Evolutionary conservation across 1,284 basidiomycete genomes (phyloP), one percentile per base, ranked within the genome.

Genomic region (Cryptococcus sp.): DNA sequence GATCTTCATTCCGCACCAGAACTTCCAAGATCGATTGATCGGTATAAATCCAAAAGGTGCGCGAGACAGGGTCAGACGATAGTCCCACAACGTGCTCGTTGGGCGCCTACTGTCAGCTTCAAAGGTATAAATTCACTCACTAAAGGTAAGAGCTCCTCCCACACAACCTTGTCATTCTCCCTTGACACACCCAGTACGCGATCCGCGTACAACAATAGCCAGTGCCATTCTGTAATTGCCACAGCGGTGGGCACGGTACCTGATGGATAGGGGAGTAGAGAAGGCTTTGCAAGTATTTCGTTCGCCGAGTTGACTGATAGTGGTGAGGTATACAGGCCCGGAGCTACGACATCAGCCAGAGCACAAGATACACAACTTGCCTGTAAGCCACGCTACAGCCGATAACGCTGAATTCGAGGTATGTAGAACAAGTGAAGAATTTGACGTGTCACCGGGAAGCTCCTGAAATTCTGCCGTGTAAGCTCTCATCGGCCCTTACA

Each of bases 11-110:
- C 11, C 83, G 83, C 17, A 93, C 83, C 16, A 89, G 85, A 19
- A 99, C 80, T 72, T 99, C 96, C 68, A 92, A 93, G 46, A 99
- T 84, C 0, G 91, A 89, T 58, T 87, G 84, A 65, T 92, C 87
- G 0, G 95, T 94, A 74, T 90, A 96, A 2, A 96, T 84, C 96
- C 96, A 99, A 69, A 89, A 95, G 4, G 95, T 98, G 72, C 86
- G 86, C 8, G 90, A 86, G 5, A 91, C 85, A 8, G 89, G 87
- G 76, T 99, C 96, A 7, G 88, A 83, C 5, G 87, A 84, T 22
- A 96, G 79, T 0, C 88, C 89, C 23, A 85, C 81, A 7, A 91
- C 86, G 52, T 79, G 79, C 72, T 94, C 91, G 34, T 83, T 84
- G 3, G 84, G 79, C 83, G 85, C 87, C 91, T 93, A 29, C 26